Base-by-base conservation (phyloP, 176 grass and related monocot species). In the Ensete ventricosum region DNA sequence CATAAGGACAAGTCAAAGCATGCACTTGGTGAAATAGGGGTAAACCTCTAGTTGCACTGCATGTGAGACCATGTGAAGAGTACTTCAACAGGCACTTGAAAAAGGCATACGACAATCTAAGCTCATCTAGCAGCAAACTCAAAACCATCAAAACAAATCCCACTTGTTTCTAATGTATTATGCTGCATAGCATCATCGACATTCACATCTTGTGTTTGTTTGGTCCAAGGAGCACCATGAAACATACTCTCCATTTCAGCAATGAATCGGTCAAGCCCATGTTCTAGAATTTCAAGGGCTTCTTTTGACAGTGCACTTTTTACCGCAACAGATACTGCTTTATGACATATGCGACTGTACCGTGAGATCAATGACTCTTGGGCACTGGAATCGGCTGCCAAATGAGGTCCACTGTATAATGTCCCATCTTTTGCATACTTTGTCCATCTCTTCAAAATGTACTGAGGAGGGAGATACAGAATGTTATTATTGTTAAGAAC, bases 401-500 rank as follows among this genome's bases (percentile, higher is more conserved):
- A 14, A 9, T 55, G 59, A 68, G 51, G 53, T 59, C 50, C 67
- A 58, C 34, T 50, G 52, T 29, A 12, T 62, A 12, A 26, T 71
- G 12, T 43, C 57, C 76, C 79, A 73, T 86, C 79, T 73, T 86
- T 86, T 8, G 74, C 84, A 23, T 54, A 78, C 27, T 86, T 86
- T 1, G 57, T 86, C 84, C 84, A 86, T 64, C 74, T 73, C 59
- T 60, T 60, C 17, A 81, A 24, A 66, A 81, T 73, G 67, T 78
- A 86, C n/a, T 60, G 72, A 27, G 67, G 21, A 9, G 67, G 84
- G n/a, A 83, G 77, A 63, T 83, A 77, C 25, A 88, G 80, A 81
- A 88, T 78, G 48, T 88, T 79, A 62, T 88, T 88, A 73, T 88
- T 84, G 69, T 84, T 88, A 67, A 88, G 80, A 71, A 88, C 78